A percentile compares a stretch with the other conserved stretches of the same genome.
These are phyloP conservation scores for Cyclaneusma minus DNA, from an alignment of 2,329 filamentous ascomycete genomes.

Conservation along the genomic window DNA sequence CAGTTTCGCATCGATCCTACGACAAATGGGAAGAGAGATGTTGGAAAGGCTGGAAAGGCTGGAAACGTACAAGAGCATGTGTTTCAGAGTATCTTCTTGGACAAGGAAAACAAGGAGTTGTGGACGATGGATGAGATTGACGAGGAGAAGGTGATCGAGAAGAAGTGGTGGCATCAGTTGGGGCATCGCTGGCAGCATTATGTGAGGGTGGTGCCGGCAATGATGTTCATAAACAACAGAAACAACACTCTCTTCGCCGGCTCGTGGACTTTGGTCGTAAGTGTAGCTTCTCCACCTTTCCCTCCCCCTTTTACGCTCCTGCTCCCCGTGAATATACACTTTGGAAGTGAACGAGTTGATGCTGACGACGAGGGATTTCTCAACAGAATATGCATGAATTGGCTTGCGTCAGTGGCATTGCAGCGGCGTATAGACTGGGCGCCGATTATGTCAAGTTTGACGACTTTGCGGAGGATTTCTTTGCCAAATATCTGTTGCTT, in stretches of 20 bases:
- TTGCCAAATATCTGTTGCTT: slow-evolving; percentile 28
- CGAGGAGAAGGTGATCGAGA: slow-evolving; percentile 40
- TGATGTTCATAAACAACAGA: slow-evolving; percentile 57
- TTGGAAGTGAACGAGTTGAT: slow-evolving; percentile 10
- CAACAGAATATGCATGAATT: slow-evolving; percentile 52
- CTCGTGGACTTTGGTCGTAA: slow-evolving; percentile 52
- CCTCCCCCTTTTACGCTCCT: slow-evolving; percentile 1
- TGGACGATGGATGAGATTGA: slow-evolving; percentile 47
- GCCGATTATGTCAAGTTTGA: slow-evolving; percentile 48
- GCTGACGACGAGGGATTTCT: slow-evolving; percentile 3
- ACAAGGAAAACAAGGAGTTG: slow-evolving; percentile 36
- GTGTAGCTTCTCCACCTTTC: slow-evolving; percentile 1
- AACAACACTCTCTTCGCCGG: slow-evolving; percentile 48
- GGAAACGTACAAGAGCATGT: slow-evolving; percentile 36
- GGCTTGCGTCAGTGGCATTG: slow-evolving; percentile 55
- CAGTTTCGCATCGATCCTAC: slow-evolving; percentile 39
- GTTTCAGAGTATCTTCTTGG: slow-evolving; percentile 55
- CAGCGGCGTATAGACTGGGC: slow-evolving; percentile 53
- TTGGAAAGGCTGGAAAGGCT: slow-evolving; percentile 19
- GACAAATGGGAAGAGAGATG: too few relatives aligned
- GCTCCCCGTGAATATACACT: slow-evolving; percentile 15
- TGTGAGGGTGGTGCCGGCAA: slow-evolving; percentile 47
- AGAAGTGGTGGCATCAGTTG: slow-evolving; percentile 54
- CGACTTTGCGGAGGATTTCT: slow-evolving; percentile 31
- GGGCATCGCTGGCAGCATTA: slow-evolving; percentile 51